A percentile compares a stretch with the other conserved stretches of the same genome.
Conservation (phyloP, 495 filamentous ascomycete genomes). For the Saxophila tyrrhenica region DNA sequence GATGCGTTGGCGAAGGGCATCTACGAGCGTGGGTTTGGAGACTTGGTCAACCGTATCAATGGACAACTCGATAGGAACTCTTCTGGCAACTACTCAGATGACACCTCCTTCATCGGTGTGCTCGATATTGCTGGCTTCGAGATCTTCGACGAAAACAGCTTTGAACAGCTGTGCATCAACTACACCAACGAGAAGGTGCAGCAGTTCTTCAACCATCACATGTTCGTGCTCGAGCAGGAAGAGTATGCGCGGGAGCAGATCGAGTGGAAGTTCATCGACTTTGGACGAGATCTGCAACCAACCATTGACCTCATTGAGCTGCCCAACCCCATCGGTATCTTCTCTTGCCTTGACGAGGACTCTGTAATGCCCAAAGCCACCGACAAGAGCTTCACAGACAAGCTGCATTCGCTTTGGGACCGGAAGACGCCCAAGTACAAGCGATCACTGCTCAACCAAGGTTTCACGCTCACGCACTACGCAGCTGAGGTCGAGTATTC, state of each 20-base stretch:
- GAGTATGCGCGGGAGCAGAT: constrained; percentile 97
- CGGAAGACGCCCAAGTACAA: constrained; percentile 90
- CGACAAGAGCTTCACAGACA: constrained; percentile 93
- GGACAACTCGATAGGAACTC: constrained; percentile 72
- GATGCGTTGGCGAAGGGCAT: constrained; percentile 95
- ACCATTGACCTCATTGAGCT: constrained; percentile 97
- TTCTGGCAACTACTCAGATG: constrained; percentile 53
- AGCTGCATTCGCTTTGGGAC: constrained; percentile 93
- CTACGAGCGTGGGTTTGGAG: constrained; percentile 90
- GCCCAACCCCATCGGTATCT: constrained; percentile 94
- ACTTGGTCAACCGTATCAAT: constrained; percentile 87
- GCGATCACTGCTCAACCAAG: constrained; percentile 73
- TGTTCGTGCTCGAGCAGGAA: constrained; percentile 99
- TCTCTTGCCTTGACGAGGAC: constrained; percentile 96
- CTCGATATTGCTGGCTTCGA: constrained; percentile 99
- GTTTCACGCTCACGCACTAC: constrained; percentile 97
- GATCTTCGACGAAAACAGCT: constrained; percentile 96
- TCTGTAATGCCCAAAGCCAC: constrained; percentile 98
- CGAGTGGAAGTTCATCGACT: constrained; percentile 99
- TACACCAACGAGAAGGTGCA: constrained; percentile 99
- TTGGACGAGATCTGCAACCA: constrained; percentile 91
- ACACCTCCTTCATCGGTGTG: constrained; percentile 92
- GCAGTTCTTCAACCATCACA: constrained; percentile 99
- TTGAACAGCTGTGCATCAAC: constrained; percentile 98
- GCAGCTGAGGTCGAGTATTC: constrained; percentile 96